Percentiles rank a stretch among this genome's conserved stretches.
These are phyloP conservation scores for Curvularia sp. DNA, from an alignment of 2,329 filamentous ascomycete species.

Conservation along the genomic window DNA sequence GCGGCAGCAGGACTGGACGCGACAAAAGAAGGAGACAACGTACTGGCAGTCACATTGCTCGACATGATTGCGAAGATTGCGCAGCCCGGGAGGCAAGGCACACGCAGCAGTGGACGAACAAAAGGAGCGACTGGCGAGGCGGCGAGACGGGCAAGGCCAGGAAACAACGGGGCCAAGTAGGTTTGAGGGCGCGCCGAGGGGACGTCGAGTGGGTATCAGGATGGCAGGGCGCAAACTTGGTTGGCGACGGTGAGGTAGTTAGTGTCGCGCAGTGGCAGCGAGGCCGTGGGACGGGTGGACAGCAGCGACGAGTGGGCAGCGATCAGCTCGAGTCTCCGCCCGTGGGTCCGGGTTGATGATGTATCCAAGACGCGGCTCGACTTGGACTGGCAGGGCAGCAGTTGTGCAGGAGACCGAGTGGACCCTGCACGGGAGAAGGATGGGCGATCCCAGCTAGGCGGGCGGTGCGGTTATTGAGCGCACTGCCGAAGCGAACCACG, in stretches of 20 bases:
- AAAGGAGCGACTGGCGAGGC: conserved; percentile 14
- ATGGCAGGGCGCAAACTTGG: conserved; percentile 1
- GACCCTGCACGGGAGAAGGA: conserved; percentile 21
- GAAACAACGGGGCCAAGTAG: conserved; percentile 6
- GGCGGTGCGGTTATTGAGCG: conserved; percentile 12
- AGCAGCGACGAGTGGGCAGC: conserved; percentile 18
- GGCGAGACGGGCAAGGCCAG: background rate
- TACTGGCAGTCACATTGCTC: conserved; percentile 43
- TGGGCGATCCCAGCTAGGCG: conserved; percentile 18
- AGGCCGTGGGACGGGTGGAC: conserved; percentile 18
- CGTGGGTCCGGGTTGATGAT: conserved; percentile 31
- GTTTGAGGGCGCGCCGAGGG: conserved; percentile 6
- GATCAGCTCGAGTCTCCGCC: conserved; percentile 21
- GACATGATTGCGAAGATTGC: conserved; percentile 36
- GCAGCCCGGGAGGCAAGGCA: conserved; percentile 16
- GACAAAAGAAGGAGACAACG: conserved; percentile 38
- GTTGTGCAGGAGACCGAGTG: conserved; percentile 31
- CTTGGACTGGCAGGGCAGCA: background rate
- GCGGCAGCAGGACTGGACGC: conserved; percentile 12
- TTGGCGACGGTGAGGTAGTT: conserved; percentile 26
- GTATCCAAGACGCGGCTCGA: conserved; percentile 16
- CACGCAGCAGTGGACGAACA: conserved; percentile 4
- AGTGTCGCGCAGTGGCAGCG: conserved; percentile 33
- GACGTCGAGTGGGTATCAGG: background rate
- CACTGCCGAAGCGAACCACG: conserved; percentile 12